Evolutionary conservation across 176 grass and related monocot genomes (phyloP).

Genomic region (Rhynchospora breviuscula): DNA sequence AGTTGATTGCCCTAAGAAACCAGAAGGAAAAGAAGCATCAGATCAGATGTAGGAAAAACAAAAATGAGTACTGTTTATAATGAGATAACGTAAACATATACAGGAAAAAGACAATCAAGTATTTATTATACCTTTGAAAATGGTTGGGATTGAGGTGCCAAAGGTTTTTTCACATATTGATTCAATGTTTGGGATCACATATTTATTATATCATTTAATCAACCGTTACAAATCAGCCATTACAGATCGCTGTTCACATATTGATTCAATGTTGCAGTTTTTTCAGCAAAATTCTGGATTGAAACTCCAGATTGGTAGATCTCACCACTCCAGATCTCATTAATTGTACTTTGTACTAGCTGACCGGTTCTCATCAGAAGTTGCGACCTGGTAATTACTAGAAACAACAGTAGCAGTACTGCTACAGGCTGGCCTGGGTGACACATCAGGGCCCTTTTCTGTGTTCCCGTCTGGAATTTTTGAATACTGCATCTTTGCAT

Average conservation of each 20-base stretch:
- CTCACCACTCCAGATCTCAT: neutral
- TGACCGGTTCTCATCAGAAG: too few relatives aligned
- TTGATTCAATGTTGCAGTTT: neutral
- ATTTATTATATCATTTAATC: too few relatives aligned
- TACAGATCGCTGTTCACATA: too few relatives aligned
- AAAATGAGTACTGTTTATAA: conserved; percentile 14
- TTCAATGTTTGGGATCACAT: too few relatives aligned
- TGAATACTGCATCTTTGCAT: conserved; percentile 23
- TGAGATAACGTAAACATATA: neutral
- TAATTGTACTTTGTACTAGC: neutral
- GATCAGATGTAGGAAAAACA: neutral
- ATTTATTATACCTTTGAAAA: conserved; percentile 59
- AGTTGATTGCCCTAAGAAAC: conserved; percentile 39
- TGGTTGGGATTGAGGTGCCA: conserved; percentile 63
- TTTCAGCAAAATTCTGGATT: conserved; percentile 7
- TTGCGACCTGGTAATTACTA: neutral
- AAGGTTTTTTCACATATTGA: neutral
- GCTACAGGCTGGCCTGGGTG: conserved; percentile 9
- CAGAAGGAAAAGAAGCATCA: neutral
- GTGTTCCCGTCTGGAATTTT: conserved; percentile 15
- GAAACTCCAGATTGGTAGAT: neutral
- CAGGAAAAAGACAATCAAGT: neutral
- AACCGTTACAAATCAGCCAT: too few relatives aligned
- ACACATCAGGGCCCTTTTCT: conserved; percentile 20
- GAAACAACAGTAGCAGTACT: neutral